A percentile compares a stretch with the other conserved stretches of the same genome.
Conservation (phyloP, 176 grass and related monocot genomes). For the Triticum urartu region DNA sequence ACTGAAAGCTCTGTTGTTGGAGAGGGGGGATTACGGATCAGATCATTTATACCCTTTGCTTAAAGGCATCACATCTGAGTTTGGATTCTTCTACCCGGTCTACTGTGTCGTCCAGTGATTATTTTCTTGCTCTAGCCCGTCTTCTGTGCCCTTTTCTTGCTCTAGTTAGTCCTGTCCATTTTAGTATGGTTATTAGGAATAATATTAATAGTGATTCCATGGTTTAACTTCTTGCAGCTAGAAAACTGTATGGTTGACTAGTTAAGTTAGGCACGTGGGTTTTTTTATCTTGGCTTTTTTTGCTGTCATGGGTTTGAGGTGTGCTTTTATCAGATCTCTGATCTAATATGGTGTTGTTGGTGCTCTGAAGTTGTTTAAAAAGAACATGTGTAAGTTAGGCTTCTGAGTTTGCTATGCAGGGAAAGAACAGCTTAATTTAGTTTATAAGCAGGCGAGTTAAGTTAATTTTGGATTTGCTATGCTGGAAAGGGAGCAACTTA, state of each 20-base stretch:
- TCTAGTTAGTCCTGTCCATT: neutral
- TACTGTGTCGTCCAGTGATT: neutral
- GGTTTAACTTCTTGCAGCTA: neutral
- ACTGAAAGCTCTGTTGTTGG: neutral
- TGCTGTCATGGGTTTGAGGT: constrained; percentile 1
- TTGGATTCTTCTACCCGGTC: neutral
- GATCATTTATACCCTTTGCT: neutral
- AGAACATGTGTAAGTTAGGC: neutral
- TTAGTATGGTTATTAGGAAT: neutral
- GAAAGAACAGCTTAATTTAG: constrained; percentile 17
- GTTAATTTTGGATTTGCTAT: constrained; percentile 7
- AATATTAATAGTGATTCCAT: constrained; percentile 21
- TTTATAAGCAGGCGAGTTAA: neutral
- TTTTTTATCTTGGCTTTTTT: neutral
- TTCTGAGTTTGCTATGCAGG: neutral
- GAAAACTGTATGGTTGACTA: neutral
- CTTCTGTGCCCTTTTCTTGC: constrained; percentile 7
- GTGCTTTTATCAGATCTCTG: neutral
- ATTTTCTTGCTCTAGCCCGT: neutral
- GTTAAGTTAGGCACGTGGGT: neutral
- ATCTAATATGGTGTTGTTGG: neutral
- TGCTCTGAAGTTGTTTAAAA: neutral
- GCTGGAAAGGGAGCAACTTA: constrained; percentile 10
- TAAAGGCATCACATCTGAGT: neutral
- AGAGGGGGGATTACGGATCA: neutral